phyloP scores from a whole-genome alignment of 768 basidiomycete species.

The Xerocomellus chrysenteron region DNA sequence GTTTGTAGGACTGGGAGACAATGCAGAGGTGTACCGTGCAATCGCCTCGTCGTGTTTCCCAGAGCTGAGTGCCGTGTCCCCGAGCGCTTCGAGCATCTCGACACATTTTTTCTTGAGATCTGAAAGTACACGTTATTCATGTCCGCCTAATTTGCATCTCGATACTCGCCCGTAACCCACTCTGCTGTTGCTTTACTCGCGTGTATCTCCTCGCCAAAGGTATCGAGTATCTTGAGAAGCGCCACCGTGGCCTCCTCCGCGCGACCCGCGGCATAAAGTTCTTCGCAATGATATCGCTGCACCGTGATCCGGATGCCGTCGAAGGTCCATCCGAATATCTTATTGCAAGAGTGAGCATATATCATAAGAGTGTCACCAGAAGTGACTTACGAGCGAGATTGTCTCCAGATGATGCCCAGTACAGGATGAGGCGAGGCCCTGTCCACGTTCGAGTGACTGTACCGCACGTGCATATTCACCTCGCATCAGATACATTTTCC shows the following conservation, averaged over 20 bases:
- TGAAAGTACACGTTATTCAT: not conserved
- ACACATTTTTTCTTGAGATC: not conserved
- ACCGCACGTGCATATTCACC: too few species aligned
- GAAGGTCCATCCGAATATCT: too few species aligned
- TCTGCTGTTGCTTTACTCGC: not conserved
- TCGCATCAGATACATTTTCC: too few species aligned
- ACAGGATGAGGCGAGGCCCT: too few species aligned
- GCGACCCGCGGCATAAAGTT: too few species aligned
- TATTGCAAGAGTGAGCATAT: not conserved
- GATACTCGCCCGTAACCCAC: too few species aligned
- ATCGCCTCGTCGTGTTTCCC: not conserved
- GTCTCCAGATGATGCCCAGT: too few species aligned
- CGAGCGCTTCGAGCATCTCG: not conserved
- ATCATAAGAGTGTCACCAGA: not conserved
- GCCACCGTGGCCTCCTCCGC: not conserved
- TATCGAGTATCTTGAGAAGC: not conserved
- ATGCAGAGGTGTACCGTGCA: slow-evolving; percentile 1
- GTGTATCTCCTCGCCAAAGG: not conserved
- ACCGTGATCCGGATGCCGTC: too few species aligned
- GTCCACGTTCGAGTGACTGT: too few species aligned
- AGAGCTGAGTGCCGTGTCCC: not conserved
- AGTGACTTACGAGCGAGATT: too few species aligned
- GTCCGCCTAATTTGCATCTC: too few species aligned
- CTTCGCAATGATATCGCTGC: too few species aligned
- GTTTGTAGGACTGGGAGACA: not conserved